phyloP scores from a whole-genome alignment of 108 stramenopile genomes.

The Aurantiochytrium sp. region DNA sequence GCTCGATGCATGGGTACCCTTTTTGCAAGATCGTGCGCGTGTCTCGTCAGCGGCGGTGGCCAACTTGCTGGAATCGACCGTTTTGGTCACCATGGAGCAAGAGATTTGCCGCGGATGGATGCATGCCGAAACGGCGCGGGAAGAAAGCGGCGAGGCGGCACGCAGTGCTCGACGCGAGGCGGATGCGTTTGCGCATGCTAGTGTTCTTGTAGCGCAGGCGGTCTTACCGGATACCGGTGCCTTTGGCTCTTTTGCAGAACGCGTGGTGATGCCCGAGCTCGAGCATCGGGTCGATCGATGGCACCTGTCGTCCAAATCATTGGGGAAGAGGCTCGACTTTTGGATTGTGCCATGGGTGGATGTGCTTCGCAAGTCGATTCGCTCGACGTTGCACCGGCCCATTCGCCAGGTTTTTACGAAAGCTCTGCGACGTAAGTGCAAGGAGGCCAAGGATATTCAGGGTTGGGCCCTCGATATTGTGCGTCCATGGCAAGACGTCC shows the following conservation, averaged over 20 bases:
- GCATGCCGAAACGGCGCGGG: background rate
- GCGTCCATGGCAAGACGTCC: background rate
- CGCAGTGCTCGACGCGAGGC: background rate
- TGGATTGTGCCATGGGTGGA: constrained; percentile 13
- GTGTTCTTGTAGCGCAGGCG: background rate
- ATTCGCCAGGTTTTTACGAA: background rate
- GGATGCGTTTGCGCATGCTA: background rate
- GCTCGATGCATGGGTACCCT: background rate
- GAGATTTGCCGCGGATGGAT: background rate
- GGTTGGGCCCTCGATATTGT: background rate
- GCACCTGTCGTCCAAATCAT: background rate
- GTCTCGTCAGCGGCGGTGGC: background rate
- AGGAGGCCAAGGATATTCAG: background rate
- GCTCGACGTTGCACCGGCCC: background rate
- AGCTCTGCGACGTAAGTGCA: background rate
- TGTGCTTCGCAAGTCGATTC: background rate
- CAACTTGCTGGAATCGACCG: background rate
- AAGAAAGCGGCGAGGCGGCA: background rate
- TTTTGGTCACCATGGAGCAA: background rate
- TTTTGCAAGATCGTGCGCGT: background rate
- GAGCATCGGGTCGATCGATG: background rate
- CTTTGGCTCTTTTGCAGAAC: background rate
- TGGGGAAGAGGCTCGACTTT: background rate
- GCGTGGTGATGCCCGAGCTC: background rate
- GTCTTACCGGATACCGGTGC: background rate